phyloP scores from a whole-genome alignment of 129 eudicot species.

The Tanacetum coccineum region DNA sequence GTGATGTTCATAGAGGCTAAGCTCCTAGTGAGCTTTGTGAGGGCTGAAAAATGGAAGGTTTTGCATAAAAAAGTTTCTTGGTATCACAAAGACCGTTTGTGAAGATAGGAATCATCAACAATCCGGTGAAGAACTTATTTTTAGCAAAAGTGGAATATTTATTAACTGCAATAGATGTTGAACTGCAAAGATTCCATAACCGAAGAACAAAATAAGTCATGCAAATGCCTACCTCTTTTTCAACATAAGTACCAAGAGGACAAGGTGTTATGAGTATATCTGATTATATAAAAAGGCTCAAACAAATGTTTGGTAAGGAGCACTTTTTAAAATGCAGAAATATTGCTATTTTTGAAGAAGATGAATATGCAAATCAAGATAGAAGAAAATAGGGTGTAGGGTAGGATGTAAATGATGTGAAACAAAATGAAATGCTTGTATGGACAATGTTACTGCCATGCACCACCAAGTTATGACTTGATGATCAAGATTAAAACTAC shows the following conservation, averaged over 20 bases:
- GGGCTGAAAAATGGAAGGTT: neutral
- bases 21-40: too few species aligned
- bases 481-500: constrained; percentile 55
- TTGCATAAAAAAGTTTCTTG: neutral
- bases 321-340: constrained; percentile 12
- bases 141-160: too few species aligned
- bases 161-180: too few species aligned
- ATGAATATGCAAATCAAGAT: constrained; percentile 9
- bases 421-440: constrained; percentile 25
- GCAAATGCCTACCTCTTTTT: neutral
- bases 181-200: too few species aligned
- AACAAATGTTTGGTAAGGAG: constrained; percentile 14
- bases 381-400: constrained; percentile 20
- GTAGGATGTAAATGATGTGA: constrained; percentile 28
- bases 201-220: too few species aligned
- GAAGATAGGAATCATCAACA: neutral
- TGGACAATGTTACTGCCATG: constrained; percentile 34
- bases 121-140: neutral
- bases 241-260: neutral
- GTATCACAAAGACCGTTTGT: neutral
- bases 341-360: constrained; percentile 9
- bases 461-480: constrained; percentile 38
- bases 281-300: neutral
- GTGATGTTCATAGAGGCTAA: neutral
- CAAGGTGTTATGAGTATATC: neutral